phyloP scores from a whole-genome alignment of 495 filamentous ascomycete species.

The Penicillium parvum region DNA sequence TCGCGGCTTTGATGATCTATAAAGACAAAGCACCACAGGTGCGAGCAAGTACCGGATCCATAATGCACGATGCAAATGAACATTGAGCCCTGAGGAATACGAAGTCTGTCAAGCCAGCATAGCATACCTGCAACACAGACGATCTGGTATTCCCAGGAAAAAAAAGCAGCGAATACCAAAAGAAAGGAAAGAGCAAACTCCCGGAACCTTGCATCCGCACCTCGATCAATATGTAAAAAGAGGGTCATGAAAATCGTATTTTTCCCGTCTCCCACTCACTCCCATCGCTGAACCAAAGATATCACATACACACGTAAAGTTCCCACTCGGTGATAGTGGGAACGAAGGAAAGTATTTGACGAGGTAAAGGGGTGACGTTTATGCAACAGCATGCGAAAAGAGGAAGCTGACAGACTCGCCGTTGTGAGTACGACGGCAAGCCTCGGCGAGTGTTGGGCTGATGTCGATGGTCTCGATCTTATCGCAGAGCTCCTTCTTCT shows the following conservation, averaged over 20 bases:
- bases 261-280: conserved; percentile 18
- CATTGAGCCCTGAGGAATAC: too few species aligned
- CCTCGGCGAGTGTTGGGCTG: conserved; percentile 73
- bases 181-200: too few species aligned
- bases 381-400: conserved; percentile 76
- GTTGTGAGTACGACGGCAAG: conserved; percentile 83
- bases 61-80: neutral
- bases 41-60: neutral
- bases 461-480: conserved; percentile 90
- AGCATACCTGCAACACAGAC: too few species aligned
- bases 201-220: neutral
- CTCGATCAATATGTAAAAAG: conserved; percentile 2
- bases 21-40: neutral
- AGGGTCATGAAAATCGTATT: conserved; percentile 31
- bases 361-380: conserved; percentile 6
- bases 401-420: conserved; percentile 90
- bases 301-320: conserved; percentile 7
- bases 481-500: conserved; percentile 62
- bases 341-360: neutral
- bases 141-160: too few species aligned
- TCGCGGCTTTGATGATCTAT: neutral
- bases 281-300: conserved; percentile 8
- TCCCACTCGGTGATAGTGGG: neutral
- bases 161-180: too few species aligned
- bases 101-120: too few species aligned